Base-by-base conservation (phyloP, 352 stramenopile genomes). In the Phytopythium kandeliae region DNA sequence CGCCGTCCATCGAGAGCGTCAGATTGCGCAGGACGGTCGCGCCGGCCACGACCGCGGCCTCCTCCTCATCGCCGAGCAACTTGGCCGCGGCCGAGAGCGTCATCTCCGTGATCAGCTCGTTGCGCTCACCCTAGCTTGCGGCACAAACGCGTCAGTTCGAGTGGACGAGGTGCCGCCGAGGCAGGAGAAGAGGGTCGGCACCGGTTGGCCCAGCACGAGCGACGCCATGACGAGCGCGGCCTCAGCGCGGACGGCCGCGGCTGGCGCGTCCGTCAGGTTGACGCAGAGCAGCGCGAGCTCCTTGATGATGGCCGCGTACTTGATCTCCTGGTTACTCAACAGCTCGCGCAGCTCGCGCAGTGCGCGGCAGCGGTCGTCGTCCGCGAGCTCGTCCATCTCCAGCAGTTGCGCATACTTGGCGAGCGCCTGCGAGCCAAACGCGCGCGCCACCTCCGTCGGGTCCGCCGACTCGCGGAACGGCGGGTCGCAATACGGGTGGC, bases 331-430 rank as follows among this genome's bases (percentile, higher is more conserved):
- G 36, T 74, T 86, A 48, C 71, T 86, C 25, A 89, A 49, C 22
- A 84, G 52, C 28, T 84, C 72, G 21, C 65, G 51, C 16, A 85
- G 56, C 43, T 86, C 71, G 12, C 54, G 49, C 38, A 89, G 69
- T 10, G 74, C 72, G 5, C 55, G 54, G 16, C 63, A 75, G 17
- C 74, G 70, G 42, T 83, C 68, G 51, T 85, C 71, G 35, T 89
- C 62, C 4, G 57, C 22, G 21, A 89, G 58, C 17, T 85, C 70
- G 47, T 86, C 74, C 48, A 75, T 71, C 17, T 63, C 54, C 13
- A 89, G 54, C 24, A 89, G 50, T 55, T 85, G 70, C 0, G 67
- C 70, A 54, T 83, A 89, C 54, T 89, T 89, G 4, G 68, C 54
- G 26, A 86, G 62, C 6, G 65, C 69, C 38, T 67, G 60, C 10